Evolutionary conservation across 768 basidiomycete species (phyloP), one percentile per base, ranked within the genome.

Genomic region (Plicaturopsis crispa): DNA sequence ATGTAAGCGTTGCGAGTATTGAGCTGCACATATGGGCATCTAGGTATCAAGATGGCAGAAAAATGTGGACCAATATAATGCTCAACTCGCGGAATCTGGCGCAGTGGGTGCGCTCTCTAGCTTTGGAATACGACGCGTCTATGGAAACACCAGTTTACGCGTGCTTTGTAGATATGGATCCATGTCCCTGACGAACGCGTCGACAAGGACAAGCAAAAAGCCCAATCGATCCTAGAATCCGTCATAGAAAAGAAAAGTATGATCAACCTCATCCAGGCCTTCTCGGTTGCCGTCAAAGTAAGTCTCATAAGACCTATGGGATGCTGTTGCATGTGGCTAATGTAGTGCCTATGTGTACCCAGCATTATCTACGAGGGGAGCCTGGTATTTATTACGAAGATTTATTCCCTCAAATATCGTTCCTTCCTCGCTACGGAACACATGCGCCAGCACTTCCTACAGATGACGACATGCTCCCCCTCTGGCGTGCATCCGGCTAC

Each of bases 191-290:
- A 55, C 21, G 65, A 72, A 7, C 61, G 73, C 12, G 45, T 54
- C 8, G 59, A 60, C 40, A 61, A 57, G 44, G 51, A 43, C 11
- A 49, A 41, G 20, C 52, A 52, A 24, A 52, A 50, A 34, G 51
- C 48, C 33, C 54, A 58, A 38, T 59, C 62, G 2, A 46, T 46
- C 1, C 51, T 75, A n/a, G 55, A 75, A 48, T 67, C 63, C 12
- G 56, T 78, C 7, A 71, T 84, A 36, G 83, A 85, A 63, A 87
- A 85, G 58, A 79, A 80, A 60, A 73, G 73, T 1, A 81, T 83
- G 70, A 66, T 86, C 41, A 83, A 83, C 49, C 53, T 86, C 35
- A 75, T 83, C 14, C 78, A 81, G 66, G 81, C 79, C 0, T 83
- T 73, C 50, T 66, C 78, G 2, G 78, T 84, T 4, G 60, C 81